Percentiles rank a stretch among this genome's conserved stretches.
phyloP scores from a whole-genome alignment of 768 basidiomycete species.

The Calocybe cyanea region DNA sequence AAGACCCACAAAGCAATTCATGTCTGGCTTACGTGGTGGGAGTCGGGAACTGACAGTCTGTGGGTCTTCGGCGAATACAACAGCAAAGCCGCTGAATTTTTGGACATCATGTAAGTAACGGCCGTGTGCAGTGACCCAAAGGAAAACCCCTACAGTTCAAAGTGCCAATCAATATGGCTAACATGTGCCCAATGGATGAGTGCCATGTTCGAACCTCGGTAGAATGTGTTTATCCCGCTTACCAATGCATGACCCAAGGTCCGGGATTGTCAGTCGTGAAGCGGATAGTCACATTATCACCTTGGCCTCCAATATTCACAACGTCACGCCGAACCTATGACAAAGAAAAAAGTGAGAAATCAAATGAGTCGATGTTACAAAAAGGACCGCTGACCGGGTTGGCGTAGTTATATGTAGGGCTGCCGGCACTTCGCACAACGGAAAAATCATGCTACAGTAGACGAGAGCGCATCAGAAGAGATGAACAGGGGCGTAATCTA shows the following conservation, averaged over 20 bases:
- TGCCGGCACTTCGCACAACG: slow-evolving; percentile 1
- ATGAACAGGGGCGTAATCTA: neutral
- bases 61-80: slow-evolving; percentile 31
- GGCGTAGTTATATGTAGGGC: neutral
- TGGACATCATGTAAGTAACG: neutral
- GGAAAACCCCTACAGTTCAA: neutral
- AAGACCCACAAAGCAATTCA: too few species aligned
- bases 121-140: neutral
- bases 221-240: neutral
- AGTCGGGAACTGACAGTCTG: neutral
- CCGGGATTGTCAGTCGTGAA: neutral
- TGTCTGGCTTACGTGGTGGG: neutral
- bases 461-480: neutral
- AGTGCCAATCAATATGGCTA: slow-evolving; percentile 7
- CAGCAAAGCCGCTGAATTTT: slow-evolving; percentile 21
- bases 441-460: slow-evolving; percentile 32
- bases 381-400: neutral
- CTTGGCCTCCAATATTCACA: neutral
- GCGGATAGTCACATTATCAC: neutral
- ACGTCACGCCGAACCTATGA: neutral
- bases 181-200: neutral
- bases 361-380: neutral
- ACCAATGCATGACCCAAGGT: neutral
- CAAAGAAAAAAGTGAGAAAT: neutral
- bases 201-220: neutral